Conservation (phyloP, 257 asterid genomes). For the Asclepias syriaca region DNA sequence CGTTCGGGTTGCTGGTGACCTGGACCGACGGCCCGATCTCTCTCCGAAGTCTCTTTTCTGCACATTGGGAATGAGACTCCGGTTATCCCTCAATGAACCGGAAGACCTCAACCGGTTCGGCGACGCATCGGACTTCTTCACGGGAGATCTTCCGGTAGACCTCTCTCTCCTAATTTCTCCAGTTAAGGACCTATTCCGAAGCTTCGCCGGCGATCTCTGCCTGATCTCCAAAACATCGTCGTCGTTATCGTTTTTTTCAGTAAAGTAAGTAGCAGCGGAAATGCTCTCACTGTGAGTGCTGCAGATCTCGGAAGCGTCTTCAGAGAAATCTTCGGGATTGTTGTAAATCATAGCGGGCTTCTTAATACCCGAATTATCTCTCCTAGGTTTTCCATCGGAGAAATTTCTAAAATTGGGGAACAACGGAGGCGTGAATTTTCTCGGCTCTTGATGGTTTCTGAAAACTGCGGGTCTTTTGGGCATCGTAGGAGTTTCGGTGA, state of each 20-base stretch:
- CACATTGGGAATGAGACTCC: conserved; percentile 18
- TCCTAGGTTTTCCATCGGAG: conserved; percentile 8
- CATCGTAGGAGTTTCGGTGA: conserved; percentile 49
- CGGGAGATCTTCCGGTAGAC: conserved; percentile 46
- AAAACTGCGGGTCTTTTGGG: conserved; percentile 21
- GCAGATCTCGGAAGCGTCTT: conserved; percentile 30
- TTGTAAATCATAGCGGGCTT: conserved; percentile 20
- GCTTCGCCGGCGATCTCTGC: conserved; percentile 47
- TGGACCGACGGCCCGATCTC: conserved; percentile 58
- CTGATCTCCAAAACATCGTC: conserved; percentile 30
- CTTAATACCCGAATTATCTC: conserved; percentile 22
- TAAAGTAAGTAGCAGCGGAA: conserved; percentile 17
- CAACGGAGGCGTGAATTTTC: conserved; percentile 33
- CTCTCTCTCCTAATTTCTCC: conserved; percentile 23
- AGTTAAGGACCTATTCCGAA: conserved; percentile 31
- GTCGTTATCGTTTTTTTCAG: conserved; percentile 29
- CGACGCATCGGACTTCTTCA: conserved; percentile 42
- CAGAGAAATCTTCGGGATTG: conserved; percentile 21
- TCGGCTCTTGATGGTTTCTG: conserved; percentile 20
- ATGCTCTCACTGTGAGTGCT: conserved; percentile 24
- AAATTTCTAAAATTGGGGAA: conserved; percentile 5
- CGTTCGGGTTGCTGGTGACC: conserved; percentile 52
- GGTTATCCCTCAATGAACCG: conserved; percentile 18
- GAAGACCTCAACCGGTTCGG: conserved; percentile 41
- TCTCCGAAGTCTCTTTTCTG: conserved; percentile 45